These are phyloP conservation scores for Diaporthe velutina DNA, from an alignment of 2,329 filamentous ascomycete species.

Conservation along the genomic window DNA sequence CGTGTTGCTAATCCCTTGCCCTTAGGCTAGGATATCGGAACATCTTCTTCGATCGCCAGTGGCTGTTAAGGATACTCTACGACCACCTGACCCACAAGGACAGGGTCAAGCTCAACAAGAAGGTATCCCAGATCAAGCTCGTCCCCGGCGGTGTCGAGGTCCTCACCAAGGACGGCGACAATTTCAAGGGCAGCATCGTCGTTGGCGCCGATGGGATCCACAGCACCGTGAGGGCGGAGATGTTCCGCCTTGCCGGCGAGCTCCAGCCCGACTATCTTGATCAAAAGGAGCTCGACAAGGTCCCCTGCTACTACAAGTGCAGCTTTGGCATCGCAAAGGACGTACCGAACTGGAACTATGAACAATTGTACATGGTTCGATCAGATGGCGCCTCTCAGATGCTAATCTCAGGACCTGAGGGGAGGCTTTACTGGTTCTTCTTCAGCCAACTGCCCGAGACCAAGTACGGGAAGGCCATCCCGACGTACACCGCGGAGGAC, in stretches of 20 bases:
- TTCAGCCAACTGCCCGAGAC: constrained; percentile 35
- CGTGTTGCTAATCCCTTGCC: not conserved
- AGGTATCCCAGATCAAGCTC: constrained; percentile 46
- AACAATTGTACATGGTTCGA: constrained; percentile 5
- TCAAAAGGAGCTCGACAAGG: not conserved
- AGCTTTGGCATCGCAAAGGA: constrained; percentile 40
- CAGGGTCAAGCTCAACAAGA: constrained; percentile 47
- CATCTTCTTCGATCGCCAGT: constrained; percentile 53
- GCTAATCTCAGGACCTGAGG: constrained; percentile 39
- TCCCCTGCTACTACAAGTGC: constrained; percentile 34
- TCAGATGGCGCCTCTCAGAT: constrained; percentile 34
- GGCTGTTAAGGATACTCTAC: constrained; percentile 50
- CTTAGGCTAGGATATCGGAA: constrained; percentile 48
- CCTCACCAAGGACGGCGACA: constrained; percentile 38
- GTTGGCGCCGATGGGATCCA: constrained; percentile 40
- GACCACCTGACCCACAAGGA: constrained; percentile 50
- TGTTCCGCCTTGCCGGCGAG: constrained; percentile 40
- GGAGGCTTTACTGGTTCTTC: constrained; percentile 42
- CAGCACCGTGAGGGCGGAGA: constrained; percentile 37
- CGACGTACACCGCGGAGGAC: constrained; percentile 38
- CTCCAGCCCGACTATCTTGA: not conserved
- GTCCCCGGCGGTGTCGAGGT: not conserved
- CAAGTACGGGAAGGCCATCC: constrained; percentile 37
- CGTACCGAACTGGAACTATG: constrained; percentile 5
- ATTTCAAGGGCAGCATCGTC: constrained; percentile 38